Evolutionary conservation across 768 basidiomycete species (phyloP).

Genomic region (Leccinum obscurum): DNA sequence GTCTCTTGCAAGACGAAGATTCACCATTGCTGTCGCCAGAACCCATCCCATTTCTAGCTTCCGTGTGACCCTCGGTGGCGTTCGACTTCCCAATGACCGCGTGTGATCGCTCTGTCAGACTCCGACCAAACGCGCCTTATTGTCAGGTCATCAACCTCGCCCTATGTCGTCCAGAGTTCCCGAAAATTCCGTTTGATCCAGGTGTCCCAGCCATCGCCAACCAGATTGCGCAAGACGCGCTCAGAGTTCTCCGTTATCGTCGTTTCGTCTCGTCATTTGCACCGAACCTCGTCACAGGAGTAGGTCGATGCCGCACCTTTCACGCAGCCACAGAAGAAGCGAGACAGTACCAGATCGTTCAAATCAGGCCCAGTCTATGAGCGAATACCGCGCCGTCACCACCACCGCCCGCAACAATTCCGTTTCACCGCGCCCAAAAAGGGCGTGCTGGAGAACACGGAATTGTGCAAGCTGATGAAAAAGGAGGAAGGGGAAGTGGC

Average conservation of each 20-base stretch:
- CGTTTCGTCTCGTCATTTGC: background rate
- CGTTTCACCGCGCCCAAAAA: constrained; percentile 15
- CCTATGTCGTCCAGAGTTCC: constrained; percentile 1
- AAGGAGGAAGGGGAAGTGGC: background rate
- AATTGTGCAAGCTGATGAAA: constrained; percentile 6
- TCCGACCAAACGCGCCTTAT: background rate
- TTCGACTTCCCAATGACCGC: background rate
- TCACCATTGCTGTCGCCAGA: background rate
- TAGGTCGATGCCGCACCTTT: too few relatives aligned
- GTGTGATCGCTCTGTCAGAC: too few relatives aligned
- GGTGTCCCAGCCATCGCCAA: background rate
- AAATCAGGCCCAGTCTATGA: background rate
- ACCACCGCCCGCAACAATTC: constrained; percentile 9
- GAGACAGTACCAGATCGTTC: background rate
- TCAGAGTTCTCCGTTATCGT: constrained; percentile 1
- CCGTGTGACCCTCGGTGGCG: background rate
- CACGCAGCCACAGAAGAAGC: background rate
- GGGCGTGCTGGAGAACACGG: constrained; percentile 19
- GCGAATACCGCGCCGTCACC: background rate
- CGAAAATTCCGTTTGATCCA: background rate
- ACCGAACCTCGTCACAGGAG: constrained; percentile 1
- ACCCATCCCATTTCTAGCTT: background rate
- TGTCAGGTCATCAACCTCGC: background rate
- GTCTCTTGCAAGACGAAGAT: background rate
- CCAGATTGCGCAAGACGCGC: background rate